Conservation (phyloP, 768 basidiomycete genomes). For the Rhodosporidiobolus sp. region DNA sequence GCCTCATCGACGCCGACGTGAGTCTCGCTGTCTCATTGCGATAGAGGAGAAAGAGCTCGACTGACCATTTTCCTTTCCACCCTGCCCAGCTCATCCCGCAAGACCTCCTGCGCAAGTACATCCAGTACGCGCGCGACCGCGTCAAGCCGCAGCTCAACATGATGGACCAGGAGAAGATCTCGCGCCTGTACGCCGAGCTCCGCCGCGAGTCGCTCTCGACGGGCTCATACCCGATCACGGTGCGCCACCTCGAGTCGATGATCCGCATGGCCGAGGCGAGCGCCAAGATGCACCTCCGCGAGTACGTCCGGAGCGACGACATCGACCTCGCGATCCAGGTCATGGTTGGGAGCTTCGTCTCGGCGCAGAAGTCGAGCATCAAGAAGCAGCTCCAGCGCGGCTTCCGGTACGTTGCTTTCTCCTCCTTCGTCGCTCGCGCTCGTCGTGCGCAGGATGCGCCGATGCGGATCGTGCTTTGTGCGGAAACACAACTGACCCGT, state of each 20-base stretch:
- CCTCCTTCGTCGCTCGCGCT: neutral
- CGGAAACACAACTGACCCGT: neutral
- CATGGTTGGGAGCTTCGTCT: constrained; percentile 90
- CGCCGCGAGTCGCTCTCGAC: constrained; percentile 94
- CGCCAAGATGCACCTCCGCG: constrained; percentile 95
- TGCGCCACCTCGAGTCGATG: constrained; percentile 97
- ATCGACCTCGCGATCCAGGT: constrained; percentile 97
- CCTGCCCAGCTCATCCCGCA: constrained; percentile 98
- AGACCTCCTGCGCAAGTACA: constrained; percentile 92
- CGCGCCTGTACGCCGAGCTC: constrained; percentile 89
- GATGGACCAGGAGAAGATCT: constrained; percentile 90
- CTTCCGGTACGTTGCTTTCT: constrained; percentile 51
- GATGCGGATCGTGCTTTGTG: too few relatives aligned
- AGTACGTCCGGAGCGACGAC: constrained; percentile 92
- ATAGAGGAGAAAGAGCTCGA: neutral
- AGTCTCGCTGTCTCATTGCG: neutral
- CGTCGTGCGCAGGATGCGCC: too few relatives aligned
- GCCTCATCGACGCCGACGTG: constrained; percentile 55
- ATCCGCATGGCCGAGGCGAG: constrained; percentile 98
- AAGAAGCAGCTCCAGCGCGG: constrained; percentile 93
- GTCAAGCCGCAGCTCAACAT: constrained; percentile 89
- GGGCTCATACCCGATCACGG: constrained; percentile 97
- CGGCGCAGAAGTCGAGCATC: constrained; percentile 94
- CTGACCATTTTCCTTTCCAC: neutral
- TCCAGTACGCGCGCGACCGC: constrained; percentile 96